A percentile compares a stretch with the other conserved stretches of the same genome.
These are phyloP conservation scores for Mycena crocata DNA, from an alignment of 768 basidiomycete genomes.

Conservation along the genomic window DNA sequence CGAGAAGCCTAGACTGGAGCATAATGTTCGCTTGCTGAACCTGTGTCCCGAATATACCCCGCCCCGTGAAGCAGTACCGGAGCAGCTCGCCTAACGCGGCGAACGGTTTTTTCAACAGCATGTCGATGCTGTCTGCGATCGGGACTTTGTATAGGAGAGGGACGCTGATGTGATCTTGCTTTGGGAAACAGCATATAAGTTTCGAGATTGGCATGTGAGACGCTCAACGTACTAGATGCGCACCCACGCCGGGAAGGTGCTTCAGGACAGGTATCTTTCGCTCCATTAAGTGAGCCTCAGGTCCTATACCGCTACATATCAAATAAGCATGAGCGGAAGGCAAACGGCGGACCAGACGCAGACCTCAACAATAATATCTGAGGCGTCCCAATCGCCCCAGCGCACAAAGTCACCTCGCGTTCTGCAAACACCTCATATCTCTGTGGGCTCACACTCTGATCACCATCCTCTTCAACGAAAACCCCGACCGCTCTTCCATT, in stretches of 20 bases:
- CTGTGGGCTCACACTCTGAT: no score
- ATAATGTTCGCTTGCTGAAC: not conserved
- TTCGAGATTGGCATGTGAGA: no score
- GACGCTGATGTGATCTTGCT: constrained; percentile 5
- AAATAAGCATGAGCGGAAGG: not conserved
- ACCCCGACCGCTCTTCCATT: not conserved
- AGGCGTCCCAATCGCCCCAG: not conserved
- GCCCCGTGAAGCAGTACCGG: not conserved
- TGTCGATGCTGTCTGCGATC: not conserved
- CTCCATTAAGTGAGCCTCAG: not conserved
- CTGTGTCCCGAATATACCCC: not conserved
- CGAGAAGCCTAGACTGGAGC: not conserved
- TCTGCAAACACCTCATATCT: not conserved
- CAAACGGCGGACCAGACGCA: not conserved
- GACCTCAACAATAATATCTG: constrained; percentile 13
- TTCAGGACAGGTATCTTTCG: not conserved
- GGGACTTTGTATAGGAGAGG: constrained; percentile 4
- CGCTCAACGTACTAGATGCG: not conserved
- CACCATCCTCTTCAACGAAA: not conserved
- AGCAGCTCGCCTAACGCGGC: not conserved
- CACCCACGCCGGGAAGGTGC: constrained; percentile 8
- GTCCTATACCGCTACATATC: constrained; percentile 1
- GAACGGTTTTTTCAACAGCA: not conserved
- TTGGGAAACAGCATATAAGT: not conserved
- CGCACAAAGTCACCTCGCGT: not conserved